Conservation (phyloP, 2,329 filamentous ascomycete genomes). For the Endoconidiophora polonica region DNA sequence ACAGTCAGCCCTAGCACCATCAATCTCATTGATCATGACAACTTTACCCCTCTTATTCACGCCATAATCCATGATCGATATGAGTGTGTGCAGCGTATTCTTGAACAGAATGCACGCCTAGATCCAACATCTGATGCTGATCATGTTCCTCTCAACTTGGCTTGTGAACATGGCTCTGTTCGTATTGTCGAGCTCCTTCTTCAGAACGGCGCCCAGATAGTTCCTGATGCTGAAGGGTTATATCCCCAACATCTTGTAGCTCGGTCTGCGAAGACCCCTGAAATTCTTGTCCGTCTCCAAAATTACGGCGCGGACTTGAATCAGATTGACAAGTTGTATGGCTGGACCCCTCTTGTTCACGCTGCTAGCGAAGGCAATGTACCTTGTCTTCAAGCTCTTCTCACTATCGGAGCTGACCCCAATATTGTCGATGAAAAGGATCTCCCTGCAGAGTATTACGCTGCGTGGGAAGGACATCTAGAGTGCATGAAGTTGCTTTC, state of each 20-base stretch:
- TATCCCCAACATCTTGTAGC: conserved; percentile 96
- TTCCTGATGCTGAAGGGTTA: conserved; percentile 90
- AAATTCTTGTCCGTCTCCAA: conserved; percentile 64
- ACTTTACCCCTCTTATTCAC: conserved; percentile 91
- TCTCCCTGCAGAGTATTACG: conserved; percentile 92
- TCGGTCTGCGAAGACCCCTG: conserved; percentile 65
- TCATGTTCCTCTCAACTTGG: conserved; percentile 85
- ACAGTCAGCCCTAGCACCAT: conserved; percentile 58
- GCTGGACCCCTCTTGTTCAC: conserved; percentile 93
- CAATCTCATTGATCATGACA: conserved; percentile 83
- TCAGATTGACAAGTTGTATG: conserved; percentile 87
- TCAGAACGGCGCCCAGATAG: conserved; percentile 59
- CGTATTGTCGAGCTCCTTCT: conserved; percentile 74
- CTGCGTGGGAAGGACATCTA: conserved; percentile 91
- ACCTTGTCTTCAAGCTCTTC: conserved; percentile 63
- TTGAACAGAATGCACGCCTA: conserved; percentile 64
- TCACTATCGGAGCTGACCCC: conserved; percentile 63
- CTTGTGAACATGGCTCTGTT: conserved; percentile 81
- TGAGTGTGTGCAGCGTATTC: conserved; percentile 61
- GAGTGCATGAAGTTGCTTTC: conserved; percentile 84
- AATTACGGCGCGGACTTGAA: conserved; percentile 79
- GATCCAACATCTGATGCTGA: conserved; percentile 75
- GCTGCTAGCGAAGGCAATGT: conserved; percentile 93
- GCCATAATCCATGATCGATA: conserved; percentile 79
- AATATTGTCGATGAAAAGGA: conserved; percentile 81